Percentiles rank a stretch among this genome's conserved stretches.
phyloP scores from a whole-genome alignment of 306 rosid species.

The Hippophae tibetana region DNA sequence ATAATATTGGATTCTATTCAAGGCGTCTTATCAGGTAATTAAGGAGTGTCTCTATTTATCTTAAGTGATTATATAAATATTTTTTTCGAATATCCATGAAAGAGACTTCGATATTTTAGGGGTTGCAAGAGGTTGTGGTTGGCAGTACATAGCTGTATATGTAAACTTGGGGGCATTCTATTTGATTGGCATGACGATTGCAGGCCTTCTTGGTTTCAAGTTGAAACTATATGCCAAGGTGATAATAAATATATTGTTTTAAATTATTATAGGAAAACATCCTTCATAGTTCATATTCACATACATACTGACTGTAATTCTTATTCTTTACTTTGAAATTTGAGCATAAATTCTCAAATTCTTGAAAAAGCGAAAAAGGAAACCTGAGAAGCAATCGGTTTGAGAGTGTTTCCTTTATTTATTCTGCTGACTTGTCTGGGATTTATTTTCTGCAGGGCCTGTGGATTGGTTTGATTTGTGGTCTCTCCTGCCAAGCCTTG shows the following conservation, averaged over 20 bases:
- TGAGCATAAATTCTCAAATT: background rate
- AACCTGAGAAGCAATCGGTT: too few relatives aligned
- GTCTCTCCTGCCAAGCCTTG: conserved; percentile 43
- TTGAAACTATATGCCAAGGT: conserved; percentile 51
- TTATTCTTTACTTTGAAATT: background rate
- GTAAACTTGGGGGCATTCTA: conserved; percentile 61
- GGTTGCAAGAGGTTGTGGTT: conserved; percentile 78
- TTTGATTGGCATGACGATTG: conserved; percentile 55
- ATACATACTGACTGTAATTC: too few relatives aligned
- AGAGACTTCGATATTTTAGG: conserved; percentile 35
- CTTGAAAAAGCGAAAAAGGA: background rate
- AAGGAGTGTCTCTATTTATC: too few relatives aligned
- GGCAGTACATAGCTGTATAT: conserved; percentile 59
- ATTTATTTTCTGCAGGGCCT: conserved; percentile 44
- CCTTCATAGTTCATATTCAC: too few relatives aligned
- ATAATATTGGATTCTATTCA: conserved; percentile 54
- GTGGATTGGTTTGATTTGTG: conserved; percentile 74
- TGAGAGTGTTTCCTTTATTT: background rate
- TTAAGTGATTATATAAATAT: background rate
- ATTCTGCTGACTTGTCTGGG: background rate
- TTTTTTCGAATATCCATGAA: background rate
- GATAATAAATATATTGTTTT: background rate
- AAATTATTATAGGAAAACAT: too few relatives aligned
- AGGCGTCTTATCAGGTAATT: conserved; percentile 74
- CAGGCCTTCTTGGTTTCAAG: conserved; percentile 50